Base-by-base conservation (phyloP, 768 basidiomycete species). In the Termitomyces sp. region DNA sequence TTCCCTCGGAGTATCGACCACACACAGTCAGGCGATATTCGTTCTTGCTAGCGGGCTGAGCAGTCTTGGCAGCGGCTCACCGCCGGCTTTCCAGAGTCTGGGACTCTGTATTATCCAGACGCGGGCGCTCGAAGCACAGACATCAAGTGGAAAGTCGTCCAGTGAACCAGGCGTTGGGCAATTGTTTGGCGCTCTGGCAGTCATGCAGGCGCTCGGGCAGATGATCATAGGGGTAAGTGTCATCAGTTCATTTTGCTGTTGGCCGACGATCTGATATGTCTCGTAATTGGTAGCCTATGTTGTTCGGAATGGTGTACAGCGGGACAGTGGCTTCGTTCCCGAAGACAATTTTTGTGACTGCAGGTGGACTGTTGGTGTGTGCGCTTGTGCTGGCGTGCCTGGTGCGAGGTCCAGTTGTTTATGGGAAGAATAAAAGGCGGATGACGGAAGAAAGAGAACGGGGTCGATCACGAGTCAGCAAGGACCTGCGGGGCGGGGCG, bases 271-370 rank as follows among this genome's bases (percentile, higher is more conserved):
- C 56, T 61, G 42, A 60, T 54, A 25, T 11, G 18, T 48, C 33
- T 45, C 23, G 22, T 18, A 39, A 52, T 44, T 53, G 46, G 12
- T 43, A 79, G 85, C 89, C 91, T 1, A 68, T 90, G 63, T 47
- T 92, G 5, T 93, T 92, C 61, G 89, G 85, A 3, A 46, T 87
- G 53, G 69, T 91, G 23, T 93, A 89, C 71, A 81, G 83, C 59
- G 72, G 67, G 46, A 89, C 89, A 0, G 88, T 90, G 22, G 85
- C 81, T 2, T 73, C 66, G 6, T 87, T 73, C 61, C 89, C 90
- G 20, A 87, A 85, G 70, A 77, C 86, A 3, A 80, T 92, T 43
- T 93, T 92, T 61, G 74, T 69, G 16, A 66, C 76, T 9, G 86
- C 84, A 15, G 78, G 73, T 2, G 74, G 70, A 7, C 73, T 91